A percentile compares a stretch with the other conserved stretches of the same genome.
Evolutionary conservation across 2,329 filamentous ascomycete species (phyloP).

Genomic region (Parastagonospora nodorum): DNA sequence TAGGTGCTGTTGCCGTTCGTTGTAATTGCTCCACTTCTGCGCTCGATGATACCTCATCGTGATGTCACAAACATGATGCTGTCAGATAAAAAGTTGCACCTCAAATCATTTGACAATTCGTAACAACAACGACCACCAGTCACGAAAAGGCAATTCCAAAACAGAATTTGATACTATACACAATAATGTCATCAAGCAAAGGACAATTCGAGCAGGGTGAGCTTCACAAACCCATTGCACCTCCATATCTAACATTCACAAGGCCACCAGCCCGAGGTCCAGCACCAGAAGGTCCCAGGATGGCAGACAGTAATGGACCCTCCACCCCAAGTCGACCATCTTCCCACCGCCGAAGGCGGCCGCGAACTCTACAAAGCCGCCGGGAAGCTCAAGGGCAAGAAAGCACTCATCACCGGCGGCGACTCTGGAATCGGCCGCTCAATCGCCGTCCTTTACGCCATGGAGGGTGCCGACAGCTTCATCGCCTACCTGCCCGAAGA

Average conservation of each 20-base stretch:
- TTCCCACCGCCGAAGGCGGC: slow-evolving; percentile 71
- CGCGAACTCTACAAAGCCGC: slow-evolving; percentile 75
- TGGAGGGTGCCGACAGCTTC: slow-evolving; percentile 76
- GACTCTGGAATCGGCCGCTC: slow-evolving; percentile 80
- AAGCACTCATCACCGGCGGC: slow-evolving; percentile 79
- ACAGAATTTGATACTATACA: not conserved
- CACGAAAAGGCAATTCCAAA: not conserved
- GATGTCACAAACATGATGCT: slow-evolving; percentile 28
- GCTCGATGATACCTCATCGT: not conserved
- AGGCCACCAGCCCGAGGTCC: slow-evolving; percentile 57
- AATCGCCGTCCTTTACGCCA: slow-evolving; percentile 75
- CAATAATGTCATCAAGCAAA: slow-evolving; percentile 35
- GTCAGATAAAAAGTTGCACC: slow-evolving; percentile 9
- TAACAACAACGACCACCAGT: not conserved
- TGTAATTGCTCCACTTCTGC: slow-evolving; percentile 17
- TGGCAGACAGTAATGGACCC: slow-evolving; percentile 61
- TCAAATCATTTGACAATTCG: too few relatives aligned
- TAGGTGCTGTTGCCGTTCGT: slow-evolving; percentile 4
- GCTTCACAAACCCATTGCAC: not conserved
- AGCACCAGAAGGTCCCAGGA: slow-evolving; percentile 59
- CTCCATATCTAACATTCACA: not conserved
- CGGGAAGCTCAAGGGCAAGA: slow-evolving; percentile 75
- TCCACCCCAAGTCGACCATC: slow-evolving; percentile 65
- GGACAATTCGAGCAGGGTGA: slow-evolving; percentile 45
- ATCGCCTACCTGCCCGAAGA: slow-evolving; percentile 78